Evolutionary conservation across 75 land plant genomes (phyloP).

Genomic region (Ceratopteris richardii): DNA sequence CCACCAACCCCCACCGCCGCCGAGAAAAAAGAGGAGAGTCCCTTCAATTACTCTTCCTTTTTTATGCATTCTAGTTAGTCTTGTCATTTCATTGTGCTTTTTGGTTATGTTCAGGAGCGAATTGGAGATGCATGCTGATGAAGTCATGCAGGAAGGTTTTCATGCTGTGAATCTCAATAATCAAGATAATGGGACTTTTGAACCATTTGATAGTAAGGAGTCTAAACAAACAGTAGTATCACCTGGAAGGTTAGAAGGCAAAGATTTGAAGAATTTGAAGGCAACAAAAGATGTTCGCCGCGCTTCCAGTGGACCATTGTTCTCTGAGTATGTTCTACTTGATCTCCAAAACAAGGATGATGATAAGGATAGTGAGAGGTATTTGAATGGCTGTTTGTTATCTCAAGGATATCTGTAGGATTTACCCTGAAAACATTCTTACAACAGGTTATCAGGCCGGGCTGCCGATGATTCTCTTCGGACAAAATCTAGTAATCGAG

Average conservation of each 20-base stretch:
- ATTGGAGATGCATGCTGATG: too few species aligned
- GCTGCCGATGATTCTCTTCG: slow-evolving; percentile 7
- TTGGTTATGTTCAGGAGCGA: too few species aligned
- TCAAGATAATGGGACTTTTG: background rate
- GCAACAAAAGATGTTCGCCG: slow-evolving; percentile 8
- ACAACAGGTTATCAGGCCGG: background rate
- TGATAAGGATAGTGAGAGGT: slow-evolving; percentile 37
- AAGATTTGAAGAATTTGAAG: slow-evolving; percentile 2
- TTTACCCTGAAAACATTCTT: too few species aligned
- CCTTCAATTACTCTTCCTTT: too few species aligned
- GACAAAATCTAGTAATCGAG: slow-evolving; percentile 4
- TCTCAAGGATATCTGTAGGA: too few species aligned
- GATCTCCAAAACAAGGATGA: slow-evolving; percentile 13
- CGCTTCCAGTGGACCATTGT: slow-evolving; percentile 51
- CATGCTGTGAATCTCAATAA: too few species aligned
- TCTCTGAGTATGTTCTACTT: slow-evolving; percentile 39
- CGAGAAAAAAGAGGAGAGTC: too few species aligned
- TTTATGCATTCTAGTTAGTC: too few species aligned
- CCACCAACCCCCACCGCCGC: too few species aligned
- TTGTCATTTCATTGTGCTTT: too few species aligned
- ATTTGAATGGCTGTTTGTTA: too few species aligned
- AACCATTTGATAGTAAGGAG: background rate
- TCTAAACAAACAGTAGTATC: background rate
- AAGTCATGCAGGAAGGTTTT: too few species aligned
- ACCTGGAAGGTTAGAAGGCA: slow-evolving; percentile 5